These are phyloP conservation scores for Gloeophyllum trabeum DNA, from an alignment of 768 basidiomycete genomes.

Conservation along the genomic window DNA sequence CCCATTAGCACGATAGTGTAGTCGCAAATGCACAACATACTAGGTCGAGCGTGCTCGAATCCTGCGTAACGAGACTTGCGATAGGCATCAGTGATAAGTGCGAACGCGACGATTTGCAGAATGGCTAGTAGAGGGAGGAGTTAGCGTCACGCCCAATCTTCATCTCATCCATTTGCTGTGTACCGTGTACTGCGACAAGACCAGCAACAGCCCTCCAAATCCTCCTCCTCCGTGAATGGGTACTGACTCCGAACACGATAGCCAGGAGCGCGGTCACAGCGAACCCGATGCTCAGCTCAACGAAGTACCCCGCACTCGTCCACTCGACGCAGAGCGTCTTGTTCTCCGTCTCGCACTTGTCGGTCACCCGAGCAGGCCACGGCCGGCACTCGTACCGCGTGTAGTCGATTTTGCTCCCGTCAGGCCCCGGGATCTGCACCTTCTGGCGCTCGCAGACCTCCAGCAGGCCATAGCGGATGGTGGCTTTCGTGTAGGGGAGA, in stretches of 20 bases:
- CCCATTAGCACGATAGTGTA: background rate
- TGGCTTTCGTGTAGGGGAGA: constrained; percentile 32
- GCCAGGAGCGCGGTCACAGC: constrained; percentile 44
- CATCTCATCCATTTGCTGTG: constrained; percentile 5
- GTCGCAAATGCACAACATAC: constrained; percentile 23
- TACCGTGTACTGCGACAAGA: constrained; percentile 52
- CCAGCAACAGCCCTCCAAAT: constrained; percentile 70
- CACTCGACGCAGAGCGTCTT: constrained; percentile 51
- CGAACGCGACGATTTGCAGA: constrained; percentile 51
- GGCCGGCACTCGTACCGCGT: constrained; percentile 48
- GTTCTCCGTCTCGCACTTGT: constrained; percentile 40
- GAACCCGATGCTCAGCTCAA: constrained; percentile 57
- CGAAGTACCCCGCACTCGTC: constrained; percentile 58
- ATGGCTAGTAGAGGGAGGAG: constrained; percentile 24
- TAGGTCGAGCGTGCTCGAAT: constrained; percentile 49
- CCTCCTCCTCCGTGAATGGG: constrained; percentile 60
- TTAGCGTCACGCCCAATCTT: background rate
- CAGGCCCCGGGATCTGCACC: constrained; percentile 32
- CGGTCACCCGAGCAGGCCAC: constrained; percentile 46
- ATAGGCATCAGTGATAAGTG: constrained; percentile 52
- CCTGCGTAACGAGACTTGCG: constrained; percentile 29
- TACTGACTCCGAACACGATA: constrained; percentile 59
- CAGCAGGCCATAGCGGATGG: constrained; percentile 46
- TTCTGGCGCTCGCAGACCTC: constrained; percentile 43
- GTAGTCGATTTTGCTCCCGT: constrained; percentile 35